Evolutionary conservation across 2,329 filamentous ascomycete species (phyloP), one percentile per base, ranked within the genome.

Genomic region (Fusarium buharicum): DNA sequence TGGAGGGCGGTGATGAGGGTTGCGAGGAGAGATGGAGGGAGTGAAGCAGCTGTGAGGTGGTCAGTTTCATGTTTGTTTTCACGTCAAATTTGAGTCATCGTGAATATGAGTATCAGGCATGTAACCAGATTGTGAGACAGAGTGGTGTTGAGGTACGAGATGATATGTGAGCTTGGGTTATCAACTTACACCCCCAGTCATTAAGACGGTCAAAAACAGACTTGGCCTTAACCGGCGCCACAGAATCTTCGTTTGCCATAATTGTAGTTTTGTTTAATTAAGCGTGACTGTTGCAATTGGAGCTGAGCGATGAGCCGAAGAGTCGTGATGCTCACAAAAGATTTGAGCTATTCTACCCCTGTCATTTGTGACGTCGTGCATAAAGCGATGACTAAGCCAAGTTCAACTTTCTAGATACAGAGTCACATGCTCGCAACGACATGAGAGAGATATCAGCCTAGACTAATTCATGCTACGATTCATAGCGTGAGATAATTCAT

Each of bases 1-100:
- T 87, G 85, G 14, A 86, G 81, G 31, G 84, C 79, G 11, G 82
- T 80, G 55, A 86, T 77, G 36, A 87, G 79, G 40, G 84, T 85
- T 36, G 83, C 84, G 18, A 87, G 78, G 39, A 82, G 79, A 54
- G 83, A 81, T 12, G 84, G 79, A 1, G 85, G 81, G 31, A 87
- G 73, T 44, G 84, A 80, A 39, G 80, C 82, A 50, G 80, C 85
- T 87, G 64, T 16, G 38, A 41, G 39, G n/a, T 39, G 14, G 31
- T 62, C 39, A 64, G 58, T 59, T 31, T 30, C 38, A 16, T 55
- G 30, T 18, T 40, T 44, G 17, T 41, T 31, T 17, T 45, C 10
- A 5, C 13, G 20, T 18, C 31, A 31, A 43, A 48, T 36, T 24
- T 18, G 45, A 39, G 38, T 48, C 50, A 55, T 17, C 31, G 9